These are phyloP conservation scores for Bassia scoparia DNA, from an alignment of 148 eudicot genomes.

Conservation along the genomic window DNA sequence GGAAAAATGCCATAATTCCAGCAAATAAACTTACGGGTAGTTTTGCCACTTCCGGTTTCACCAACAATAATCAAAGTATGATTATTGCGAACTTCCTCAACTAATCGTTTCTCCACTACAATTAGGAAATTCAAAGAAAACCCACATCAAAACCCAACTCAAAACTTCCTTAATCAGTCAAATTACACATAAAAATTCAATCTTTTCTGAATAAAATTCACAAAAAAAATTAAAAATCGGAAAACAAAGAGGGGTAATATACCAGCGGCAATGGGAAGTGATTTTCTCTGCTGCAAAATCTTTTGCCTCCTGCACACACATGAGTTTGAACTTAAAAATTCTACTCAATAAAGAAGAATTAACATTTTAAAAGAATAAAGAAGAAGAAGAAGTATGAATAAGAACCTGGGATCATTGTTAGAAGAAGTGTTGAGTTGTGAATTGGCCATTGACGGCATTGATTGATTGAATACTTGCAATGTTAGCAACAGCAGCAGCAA, in stretches of 20 bases:
- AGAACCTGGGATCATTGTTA: slow-evolving; percentile 19
- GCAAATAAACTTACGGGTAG: slow-evolving; percentile 67
- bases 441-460: slow-evolving; percentile 51
- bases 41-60: slow-evolving; percentile 99
- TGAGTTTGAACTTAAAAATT: background rate
- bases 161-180: background rate
- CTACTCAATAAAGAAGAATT: background rate
- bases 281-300: slow-evolving; percentile 54
- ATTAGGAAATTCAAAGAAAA: slow-evolving; percentile 5
- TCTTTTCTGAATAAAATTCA: background rate
- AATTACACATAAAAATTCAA: background rate
- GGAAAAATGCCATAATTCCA: background rate
- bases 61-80: slow-evolving; percentile 81
- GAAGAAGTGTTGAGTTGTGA: slow-evolving; percentile 15
- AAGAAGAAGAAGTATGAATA: background rate
- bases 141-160: slow-evolving; percentile 2
- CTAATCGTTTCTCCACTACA: slow-evolving; percentile 66
- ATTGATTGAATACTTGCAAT: background rate
- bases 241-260: background rate
- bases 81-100: slow-evolving; percentile 70
- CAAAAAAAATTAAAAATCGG: background rate
- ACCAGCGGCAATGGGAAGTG: slow-evolving; percentile 85
- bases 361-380: background rate
- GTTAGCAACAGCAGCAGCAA: background rate
- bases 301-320: slow-evolving; percentile 39